These are phyloP conservation scores for Testicularia cyperi DNA, from an alignment of 1,284 basidiomycete genomes.

Conservation along the genomic window DNA sequence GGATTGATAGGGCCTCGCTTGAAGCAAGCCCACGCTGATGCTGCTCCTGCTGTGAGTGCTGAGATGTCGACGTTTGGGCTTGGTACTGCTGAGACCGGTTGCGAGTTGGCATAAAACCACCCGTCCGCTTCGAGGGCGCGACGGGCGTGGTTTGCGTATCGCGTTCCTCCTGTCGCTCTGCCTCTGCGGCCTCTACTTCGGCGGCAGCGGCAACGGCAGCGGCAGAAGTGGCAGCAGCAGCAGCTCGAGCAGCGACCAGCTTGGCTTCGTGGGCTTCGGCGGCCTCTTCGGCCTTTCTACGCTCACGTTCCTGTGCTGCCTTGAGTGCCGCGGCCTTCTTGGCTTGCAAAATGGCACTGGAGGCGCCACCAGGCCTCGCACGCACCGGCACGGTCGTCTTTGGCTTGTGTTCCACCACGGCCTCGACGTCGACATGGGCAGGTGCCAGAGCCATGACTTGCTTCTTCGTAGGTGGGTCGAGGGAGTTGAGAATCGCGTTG, in stretches of 20 bases:
- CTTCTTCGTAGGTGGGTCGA: constrained; percentile 75
- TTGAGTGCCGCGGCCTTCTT: constrained; percentile 50
- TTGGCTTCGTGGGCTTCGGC: constrained; percentile 31
- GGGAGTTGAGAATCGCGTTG: constrained; percentile 67
- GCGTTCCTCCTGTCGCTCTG: background rate
- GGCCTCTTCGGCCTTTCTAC: constrained; percentile 32
- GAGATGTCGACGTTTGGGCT: too few relatives aligned
- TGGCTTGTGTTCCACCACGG: constrained; percentile 17
- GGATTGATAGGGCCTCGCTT: constrained; percentile 8
- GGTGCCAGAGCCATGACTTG: constrained; percentile 73
- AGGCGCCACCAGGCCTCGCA: constrained; percentile 36
- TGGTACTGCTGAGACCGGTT: constrained; percentile 10
- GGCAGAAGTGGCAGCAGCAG: too few relatives aligned
- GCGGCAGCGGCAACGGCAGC: too few relatives aligned
- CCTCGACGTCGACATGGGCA: constrained; percentile 12
- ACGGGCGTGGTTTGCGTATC: constrained; percentile 9
- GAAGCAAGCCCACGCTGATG: background rate
- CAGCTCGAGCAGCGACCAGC: constrained; percentile 16
- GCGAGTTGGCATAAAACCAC: constrained; percentile 23
- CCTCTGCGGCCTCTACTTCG: too few relatives aligned
- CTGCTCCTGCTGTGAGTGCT: background rate
- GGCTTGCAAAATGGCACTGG: constrained; percentile 51
- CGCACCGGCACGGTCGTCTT: constrained; percentile 11
- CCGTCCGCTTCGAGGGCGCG: constrained; percentile 7
- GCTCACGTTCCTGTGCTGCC: constrained; percentile 37